Evolutionary conservation across 2,329 filamentous ascomycete genomes (phyloP).

Genomic region (Ophiocordyceps unilateralis): DNA sequence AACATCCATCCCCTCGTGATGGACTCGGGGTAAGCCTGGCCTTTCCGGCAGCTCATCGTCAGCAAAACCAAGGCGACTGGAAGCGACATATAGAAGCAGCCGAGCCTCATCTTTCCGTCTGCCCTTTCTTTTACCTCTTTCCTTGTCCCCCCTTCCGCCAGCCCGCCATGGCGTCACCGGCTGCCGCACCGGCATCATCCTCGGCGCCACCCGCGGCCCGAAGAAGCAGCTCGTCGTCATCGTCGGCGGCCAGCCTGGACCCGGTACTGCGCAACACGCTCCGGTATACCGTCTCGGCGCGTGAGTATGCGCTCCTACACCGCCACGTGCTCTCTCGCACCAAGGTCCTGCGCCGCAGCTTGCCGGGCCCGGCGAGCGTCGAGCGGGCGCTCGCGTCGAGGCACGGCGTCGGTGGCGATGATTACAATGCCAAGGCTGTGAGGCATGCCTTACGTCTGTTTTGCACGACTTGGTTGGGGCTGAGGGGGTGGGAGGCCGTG

Average conservation of each 20-base stretch:
- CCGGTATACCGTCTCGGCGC: conserved; percentile 68
- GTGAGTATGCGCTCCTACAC: conserved; percentile 74
- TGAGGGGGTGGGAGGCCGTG: conserved; percentile 45
- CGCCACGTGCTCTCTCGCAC: conserved; percentile 66
- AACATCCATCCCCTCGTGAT: too few species aligned
- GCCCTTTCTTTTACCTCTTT: too few species aligned
- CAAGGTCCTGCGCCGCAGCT: conserved; percentile 33
- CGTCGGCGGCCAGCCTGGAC: conserved; percentile 23
- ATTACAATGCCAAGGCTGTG: conserved; percentile 53
- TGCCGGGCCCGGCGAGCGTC: conserved; percentile 38
- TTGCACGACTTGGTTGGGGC: conserved; percentile 39
- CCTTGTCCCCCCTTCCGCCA: neutral
- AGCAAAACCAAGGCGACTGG: too few species aligned
- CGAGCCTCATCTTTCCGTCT: too few species aligned
- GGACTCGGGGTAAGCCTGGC: too few species aligned
- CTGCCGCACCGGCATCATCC: neutral
- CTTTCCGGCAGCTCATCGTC: too few species aligned
- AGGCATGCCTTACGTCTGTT: conserved; percentile 58
- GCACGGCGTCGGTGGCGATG: conserved; percentile 26
- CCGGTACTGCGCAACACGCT: conserved; percentile 71
- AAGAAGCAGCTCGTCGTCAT: neutral
- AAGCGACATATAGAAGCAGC: too few species aligned
- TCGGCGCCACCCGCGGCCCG: conserved; percentile 1
- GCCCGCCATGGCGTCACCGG: neutral
- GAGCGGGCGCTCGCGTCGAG: conserved; percentile 19